These are phyloP conservation scores for Vicia sativa DNA, from an alignment of 306 rosid genomes.

Conservation along the genomic window DNA sequence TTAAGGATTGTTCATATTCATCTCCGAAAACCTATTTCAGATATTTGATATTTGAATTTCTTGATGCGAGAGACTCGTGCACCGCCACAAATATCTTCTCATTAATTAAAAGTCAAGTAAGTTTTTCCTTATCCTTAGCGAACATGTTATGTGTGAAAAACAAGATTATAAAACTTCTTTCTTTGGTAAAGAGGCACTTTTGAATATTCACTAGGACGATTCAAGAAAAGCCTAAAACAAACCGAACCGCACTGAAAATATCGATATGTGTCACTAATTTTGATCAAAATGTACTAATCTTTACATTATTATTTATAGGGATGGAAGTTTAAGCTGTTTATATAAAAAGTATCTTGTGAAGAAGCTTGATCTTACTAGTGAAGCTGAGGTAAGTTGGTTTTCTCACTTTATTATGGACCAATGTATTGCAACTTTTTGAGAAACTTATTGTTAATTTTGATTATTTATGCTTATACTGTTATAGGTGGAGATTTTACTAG, in stretches of 20 bases:
- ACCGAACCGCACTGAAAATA: no score
- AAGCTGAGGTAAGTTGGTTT: conserved; percentile 57
- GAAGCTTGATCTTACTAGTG: conserved; percentile 63
- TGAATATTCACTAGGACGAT: background rate
- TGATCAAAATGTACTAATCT: no score
- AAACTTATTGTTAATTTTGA: conserved; percentile 5
- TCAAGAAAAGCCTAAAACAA: background rate
- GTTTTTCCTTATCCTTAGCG: conserved; percentile 18
- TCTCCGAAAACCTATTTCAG: conserved; percentile 9
- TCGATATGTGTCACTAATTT: no score
- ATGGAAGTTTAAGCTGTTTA: conserved; percentile 51
- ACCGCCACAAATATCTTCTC: conserved; percentile 60
- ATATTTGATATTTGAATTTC: conserved; percentile 35
- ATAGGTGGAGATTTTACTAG: conserved; percentile 63
- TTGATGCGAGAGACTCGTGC: conserved; percentile 52
- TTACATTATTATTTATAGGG: conserved; percentile 32
- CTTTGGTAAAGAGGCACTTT: background rate
- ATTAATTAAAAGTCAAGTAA: conserved; percentile 64
- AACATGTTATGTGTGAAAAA: conserved; percentile 14
- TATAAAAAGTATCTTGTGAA: conserved; percentile 52
- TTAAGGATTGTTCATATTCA: conserved; percentile 8
- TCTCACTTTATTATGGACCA: background rate
- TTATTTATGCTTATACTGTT: background rate
- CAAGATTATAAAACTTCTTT: conserved; percentile 17
- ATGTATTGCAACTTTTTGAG: background rate